These are phyloP conservation scores for Trametes elegans DNA, from an alignment of 768 basidiomycete genomes.

Conservation along the genomic window DNA sequence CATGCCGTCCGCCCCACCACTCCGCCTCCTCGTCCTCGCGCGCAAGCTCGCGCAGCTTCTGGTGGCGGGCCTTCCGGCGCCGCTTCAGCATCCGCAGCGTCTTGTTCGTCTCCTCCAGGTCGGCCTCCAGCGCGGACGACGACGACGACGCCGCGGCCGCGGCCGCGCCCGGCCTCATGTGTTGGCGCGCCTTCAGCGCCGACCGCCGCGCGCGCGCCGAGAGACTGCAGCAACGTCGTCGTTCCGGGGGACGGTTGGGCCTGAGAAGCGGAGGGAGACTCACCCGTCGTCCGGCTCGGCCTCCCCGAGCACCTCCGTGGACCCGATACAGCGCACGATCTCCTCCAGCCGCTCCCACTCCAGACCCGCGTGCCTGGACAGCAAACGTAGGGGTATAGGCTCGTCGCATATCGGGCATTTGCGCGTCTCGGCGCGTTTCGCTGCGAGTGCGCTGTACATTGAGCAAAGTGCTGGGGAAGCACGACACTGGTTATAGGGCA, in stretches of 20 bases:
- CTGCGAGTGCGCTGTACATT: constrained; percentile 36
- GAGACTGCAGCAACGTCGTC: constrained; percentile 25
- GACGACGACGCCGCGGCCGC: no score
- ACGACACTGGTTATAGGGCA: background rate
- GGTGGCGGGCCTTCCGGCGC: constrained; percentile 64
- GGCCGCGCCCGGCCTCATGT: constrained; percentile 19
- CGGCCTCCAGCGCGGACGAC: constrained; percentile 22
- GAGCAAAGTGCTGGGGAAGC: background rate
- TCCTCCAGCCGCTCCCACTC: constrained; percentile 69
- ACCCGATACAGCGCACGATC: constrained; percentile 63
- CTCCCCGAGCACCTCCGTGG: constrained; percentile 50
- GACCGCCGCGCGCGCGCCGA: constrained; percentile 40
- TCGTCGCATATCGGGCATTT: constrained; percentile 76
- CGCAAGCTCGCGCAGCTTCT: constrained; percentile 64
- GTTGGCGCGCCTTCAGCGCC: constrained; percentile 42
- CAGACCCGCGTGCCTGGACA: constrained; percentile 59
- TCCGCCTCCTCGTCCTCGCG: constrained; percentile 55
- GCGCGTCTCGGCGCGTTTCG: constrained; percentile 71
- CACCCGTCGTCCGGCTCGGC: constrained; percentile 58
- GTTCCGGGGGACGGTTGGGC: background rate
- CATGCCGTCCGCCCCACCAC: constrained; percentile 20
- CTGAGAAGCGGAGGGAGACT: constrained; percentile 23
- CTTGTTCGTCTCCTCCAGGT: constrained; percentile 41
- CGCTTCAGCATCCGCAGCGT: constrained; percentile 62
- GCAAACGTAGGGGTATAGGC: constrained; percentile 67